A percentile compares a stretch with the other conserved stretches of the same genome.
phyloP scores from a whole-genome alignment of 2,329 filamentous ascomycete species.

The Microcyclosporella mali region DNA sequence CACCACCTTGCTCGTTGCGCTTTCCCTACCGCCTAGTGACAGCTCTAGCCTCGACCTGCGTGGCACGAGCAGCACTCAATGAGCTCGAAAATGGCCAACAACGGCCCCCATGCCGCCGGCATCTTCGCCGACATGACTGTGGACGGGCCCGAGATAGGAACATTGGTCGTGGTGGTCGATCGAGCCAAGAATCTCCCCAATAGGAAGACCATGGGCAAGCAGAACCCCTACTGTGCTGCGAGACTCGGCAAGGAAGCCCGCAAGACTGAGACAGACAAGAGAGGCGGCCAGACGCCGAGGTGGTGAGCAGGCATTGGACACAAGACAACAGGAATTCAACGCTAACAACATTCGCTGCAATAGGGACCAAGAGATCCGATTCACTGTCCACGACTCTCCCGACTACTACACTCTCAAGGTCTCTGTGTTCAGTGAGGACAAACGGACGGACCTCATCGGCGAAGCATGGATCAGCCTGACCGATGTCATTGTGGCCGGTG shows the following conservation, averaged over 20 bases:
- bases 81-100: constrained; percentile 27
- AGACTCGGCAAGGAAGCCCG: constrained; percentile 93
- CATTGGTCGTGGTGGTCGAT: constrained; percentile 85
- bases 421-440: constrained; percentile 96
- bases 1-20: no score
- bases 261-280: constrained; percentile 89
- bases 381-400: constrained; percentile 89
- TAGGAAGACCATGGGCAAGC: constrained; percentile 94
- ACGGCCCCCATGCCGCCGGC: constrained; percentile 73
- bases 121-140: constrained; percentile 92
- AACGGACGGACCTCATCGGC: constrained; percentile 92
- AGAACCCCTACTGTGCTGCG: constrained; percentile 94
- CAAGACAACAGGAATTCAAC: constrained; percentile 3
- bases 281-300: constrained; percentile 89
- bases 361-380: constrained; percentile 97
- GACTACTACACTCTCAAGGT: constrained; percentile 96
- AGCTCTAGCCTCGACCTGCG: no score
- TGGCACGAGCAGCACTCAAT: neutral
- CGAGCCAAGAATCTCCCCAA: constrained; percentile 96
- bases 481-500: constrained; percentile 73
- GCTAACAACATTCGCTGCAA: constrained; percentile 6
- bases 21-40: no score
- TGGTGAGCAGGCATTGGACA: constrained; percentile 57
- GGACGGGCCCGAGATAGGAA: constrained; percentile 89
- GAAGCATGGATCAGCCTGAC: constrained; percentile 85